A percentile compares a stretch with the other conserved stretches of the same genome.
phyloP scores from a whole-genome alignment of 1,139 yeast species.

The Sugiyamaella grinbergsii region DNA sequence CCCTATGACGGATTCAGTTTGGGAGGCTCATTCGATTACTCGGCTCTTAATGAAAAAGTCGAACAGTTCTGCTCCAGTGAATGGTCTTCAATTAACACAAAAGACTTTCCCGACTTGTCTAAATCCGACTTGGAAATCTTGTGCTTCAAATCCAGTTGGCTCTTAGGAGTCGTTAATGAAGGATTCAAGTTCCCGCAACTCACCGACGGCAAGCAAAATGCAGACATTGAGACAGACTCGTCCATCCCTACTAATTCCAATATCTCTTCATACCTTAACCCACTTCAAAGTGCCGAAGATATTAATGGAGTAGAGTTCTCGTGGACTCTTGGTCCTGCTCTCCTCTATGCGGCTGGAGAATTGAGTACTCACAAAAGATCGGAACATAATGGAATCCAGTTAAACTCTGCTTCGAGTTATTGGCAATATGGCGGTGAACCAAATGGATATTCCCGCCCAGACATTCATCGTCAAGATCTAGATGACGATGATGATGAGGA shows the following conservation, averaged over 20 bases:
- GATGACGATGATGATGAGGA: conserved; percentile 33
- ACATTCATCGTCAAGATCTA: conserved; percentile 22
- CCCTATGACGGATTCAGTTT: conserved; percentile 51
- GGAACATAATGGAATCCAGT: conserved; percentile 49
- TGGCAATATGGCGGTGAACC: conserved; percentile 39
- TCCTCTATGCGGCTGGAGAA: conserved; percentile 58
- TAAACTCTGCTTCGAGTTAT: conserved; percentile 50
- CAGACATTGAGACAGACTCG: conserved; percentile 19
- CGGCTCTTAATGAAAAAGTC: conserved; percentile 49
- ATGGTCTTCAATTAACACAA: conserved; percentile 42
- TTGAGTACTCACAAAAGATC: conserved; percentile 51
- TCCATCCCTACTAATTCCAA: conserved; percentile 19
- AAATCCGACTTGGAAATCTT: conserved; percentile 51
- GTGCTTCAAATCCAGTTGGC: conserved; percentile 75
- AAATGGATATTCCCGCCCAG: conserved; percentile 24
- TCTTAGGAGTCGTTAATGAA: conserved; percentile 66
- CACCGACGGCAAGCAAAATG: not conserved
- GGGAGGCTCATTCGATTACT: conserved; percentile 46
- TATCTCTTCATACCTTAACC: conserved; percentile 41
- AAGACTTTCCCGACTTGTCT: conserved; percentile 39
- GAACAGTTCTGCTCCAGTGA: conserved; percentile 50
- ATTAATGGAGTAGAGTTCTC: conserved; percentile 68
- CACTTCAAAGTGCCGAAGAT: conserved; percentile 63
- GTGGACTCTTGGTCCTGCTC: conserved; percentile 84
- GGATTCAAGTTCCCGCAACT: conserved; percentile 67